A percentile compares a stretch with the other conserved stretches of the same genome.
Conservation (phyloP, 2,329 filamentous ascomycete species). For the Diaporthe velutina region DNA sequence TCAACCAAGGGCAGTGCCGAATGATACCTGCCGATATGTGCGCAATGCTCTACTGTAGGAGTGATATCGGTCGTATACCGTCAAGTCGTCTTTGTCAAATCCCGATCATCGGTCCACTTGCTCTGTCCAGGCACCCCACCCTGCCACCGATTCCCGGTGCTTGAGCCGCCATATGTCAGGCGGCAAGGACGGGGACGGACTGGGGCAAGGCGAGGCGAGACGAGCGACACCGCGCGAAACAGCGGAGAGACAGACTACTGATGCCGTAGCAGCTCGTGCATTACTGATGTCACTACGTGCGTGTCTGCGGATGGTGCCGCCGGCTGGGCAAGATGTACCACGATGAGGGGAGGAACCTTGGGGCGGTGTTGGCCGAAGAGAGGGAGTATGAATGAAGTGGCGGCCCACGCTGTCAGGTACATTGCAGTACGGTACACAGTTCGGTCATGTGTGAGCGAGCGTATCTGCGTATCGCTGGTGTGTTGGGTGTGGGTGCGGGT, state of each 20-base stretch:
- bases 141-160: neutral
- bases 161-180: neutral
- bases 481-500: neutral
- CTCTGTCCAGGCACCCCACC: neutral
- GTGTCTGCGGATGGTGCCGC: constrained; percentile 1
- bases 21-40: neutral
- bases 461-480: too few species aligned
- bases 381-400: neutral
- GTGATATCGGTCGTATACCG: neutral
- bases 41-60: neutral
- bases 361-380: constrained; percentile 6
- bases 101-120: neutral
- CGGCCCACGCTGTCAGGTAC: neutral
- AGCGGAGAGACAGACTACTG: constrained; percentile 19
- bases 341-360: neutral
- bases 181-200: neutral
- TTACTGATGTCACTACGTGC: constrained; percentile 2
- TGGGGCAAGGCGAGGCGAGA: constrained; percentile 18
- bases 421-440: neutral
- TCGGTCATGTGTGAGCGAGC: constrained; percentile 15
- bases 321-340: constrained; percentile 7
- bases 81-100: neutral
- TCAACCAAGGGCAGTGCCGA: neutral
- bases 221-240: constrained; percentile 12
- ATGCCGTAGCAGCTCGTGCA: neutral